phyloP scores from a whole-genome alignment of 345 rosid genomes.

The Syzygium grande region DNA sequence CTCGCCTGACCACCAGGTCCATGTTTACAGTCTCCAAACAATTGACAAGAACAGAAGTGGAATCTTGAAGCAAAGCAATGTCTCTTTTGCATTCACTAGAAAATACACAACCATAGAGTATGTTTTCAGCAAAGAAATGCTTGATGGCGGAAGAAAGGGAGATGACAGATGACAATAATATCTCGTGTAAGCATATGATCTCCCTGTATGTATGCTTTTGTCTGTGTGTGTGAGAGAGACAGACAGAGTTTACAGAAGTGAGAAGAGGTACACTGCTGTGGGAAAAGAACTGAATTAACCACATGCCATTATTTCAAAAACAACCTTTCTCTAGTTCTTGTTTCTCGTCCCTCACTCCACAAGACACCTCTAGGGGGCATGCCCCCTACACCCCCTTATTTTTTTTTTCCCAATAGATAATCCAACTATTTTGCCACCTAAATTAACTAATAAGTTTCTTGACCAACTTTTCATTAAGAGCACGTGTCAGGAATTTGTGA shows the following conservation, averaged over 20 bases:
- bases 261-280: background rate
- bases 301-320: background rate
- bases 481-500: background rate
- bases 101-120: conserved; percentile 15
- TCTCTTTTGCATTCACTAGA: conserved; percentile 59
- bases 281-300: background rate
- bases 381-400: background rate
- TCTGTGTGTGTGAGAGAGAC: background rate
- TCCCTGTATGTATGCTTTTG: background rate
- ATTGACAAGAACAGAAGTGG: conserved; percentile 53
- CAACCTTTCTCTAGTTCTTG: background rate
- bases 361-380: background rate
- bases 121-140: background rate
- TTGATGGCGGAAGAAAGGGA: background rate
- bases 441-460: background rate
- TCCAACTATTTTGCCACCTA: background rate
- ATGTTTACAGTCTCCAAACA: conserved; percentile 57
- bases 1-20: conserved; percentile 14
- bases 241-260: background rate
- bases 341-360: background rate
- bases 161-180: background rate
- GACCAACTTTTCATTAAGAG: background rate
- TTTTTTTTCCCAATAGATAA: background rate
- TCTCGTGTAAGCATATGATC: background rate
- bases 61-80: conserved; percentile 67